Evolutionary conservation across 148 eudicot genomes (phyloP).

Genomic region (Euryodendron excelsum): DNA sequence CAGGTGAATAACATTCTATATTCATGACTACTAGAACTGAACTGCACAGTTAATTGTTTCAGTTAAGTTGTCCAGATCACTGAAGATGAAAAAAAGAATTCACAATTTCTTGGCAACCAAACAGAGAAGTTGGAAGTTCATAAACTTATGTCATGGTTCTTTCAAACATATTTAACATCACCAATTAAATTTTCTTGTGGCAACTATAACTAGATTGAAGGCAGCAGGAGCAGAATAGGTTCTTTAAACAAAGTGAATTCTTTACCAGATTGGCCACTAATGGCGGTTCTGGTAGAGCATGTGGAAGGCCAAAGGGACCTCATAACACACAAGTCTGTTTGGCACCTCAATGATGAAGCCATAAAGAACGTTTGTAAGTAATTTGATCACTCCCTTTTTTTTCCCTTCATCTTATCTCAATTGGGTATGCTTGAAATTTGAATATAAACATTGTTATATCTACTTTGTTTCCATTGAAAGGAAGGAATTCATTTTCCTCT

Average conservation of each 20-base stretch:
- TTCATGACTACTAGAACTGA: no score
- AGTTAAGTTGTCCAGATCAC: no score
- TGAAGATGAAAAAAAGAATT: no score
- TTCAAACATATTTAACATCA: no score
- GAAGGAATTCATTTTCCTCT: no score
- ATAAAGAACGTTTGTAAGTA: constrained; percentile 86
- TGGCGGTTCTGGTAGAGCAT: constrained; percentile 83
- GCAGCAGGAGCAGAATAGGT: constrained; percentile 30
- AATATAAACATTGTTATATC: no score
- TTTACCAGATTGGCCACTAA: no score
- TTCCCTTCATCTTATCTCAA: not conserved
- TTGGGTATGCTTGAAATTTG: not conserved
- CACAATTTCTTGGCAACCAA: not conserved
- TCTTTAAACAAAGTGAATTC: constrained; percentile 41
- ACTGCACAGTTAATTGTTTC: no score
- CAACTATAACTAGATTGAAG: constrained; percentile 12
- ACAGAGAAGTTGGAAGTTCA: not conserved
- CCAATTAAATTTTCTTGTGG: not conserved
- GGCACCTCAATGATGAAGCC: constrained; percentile 77
- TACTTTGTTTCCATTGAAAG: no score
- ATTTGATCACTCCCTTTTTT: not conserved
- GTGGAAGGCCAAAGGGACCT: constrained; percentile 74
- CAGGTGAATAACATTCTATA: constrained; percentile 27
- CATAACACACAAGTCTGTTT: constrained; percentile 61
- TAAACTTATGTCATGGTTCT: not conserved